Evolutionary conservation across 2,329 filamentous ascomycete genomes (phyloP), one percentile per base, ranked within the genome.

Genomic region (Rasamsonia emersonii): DNA sequence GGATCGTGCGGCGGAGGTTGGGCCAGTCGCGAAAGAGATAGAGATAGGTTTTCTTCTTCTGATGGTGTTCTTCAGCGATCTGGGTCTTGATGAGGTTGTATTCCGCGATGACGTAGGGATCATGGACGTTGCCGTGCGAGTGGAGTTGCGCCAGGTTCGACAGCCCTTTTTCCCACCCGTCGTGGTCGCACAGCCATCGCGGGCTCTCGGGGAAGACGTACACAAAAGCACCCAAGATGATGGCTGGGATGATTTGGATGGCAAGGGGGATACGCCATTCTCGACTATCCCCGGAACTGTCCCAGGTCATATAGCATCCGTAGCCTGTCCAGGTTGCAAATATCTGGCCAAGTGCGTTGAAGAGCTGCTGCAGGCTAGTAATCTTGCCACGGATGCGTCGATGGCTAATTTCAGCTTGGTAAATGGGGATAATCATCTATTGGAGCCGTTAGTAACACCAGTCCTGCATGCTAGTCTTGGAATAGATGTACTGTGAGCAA

Each of bases 161-260:
- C 0, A 59, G 43, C 2, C 54, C 56, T 7, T 66, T 56, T 7
- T 62, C 59, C 1, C 50, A 40, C 0, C 53, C 50, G 24, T 59
- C 51, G 24, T 65, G 62, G 0, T 54, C 48, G 2, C 55, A 53
- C 4, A 67, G 37, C 60, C 63, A 67, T 17, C 64, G 49, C 0
- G 63, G 64, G 1, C 59, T 63, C 39, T 65, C 60, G 0, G 62
- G 62, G 6, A 66, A 27, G 3, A 33, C 3, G 15, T 6, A 18
- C 4, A 33, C 16, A 3, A 33, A 18, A 8, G 20, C 23, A 16
- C 4, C n/a, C 3, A 33, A 24, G 18, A 33, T 4, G 5, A 8
- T 4, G 13, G 31, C 21, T n/a, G 31, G 31, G 23, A 27, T 13
- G 15, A 33, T 33, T 15, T 33, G 31, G 11, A 25, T 26, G 3